Evolutionary conservation across 495 filamentous ascomycete species (phyloP), one percentile per base, ranked within the genome.

Genomic region (Umbilicaria muhlenbergii): DNA sequence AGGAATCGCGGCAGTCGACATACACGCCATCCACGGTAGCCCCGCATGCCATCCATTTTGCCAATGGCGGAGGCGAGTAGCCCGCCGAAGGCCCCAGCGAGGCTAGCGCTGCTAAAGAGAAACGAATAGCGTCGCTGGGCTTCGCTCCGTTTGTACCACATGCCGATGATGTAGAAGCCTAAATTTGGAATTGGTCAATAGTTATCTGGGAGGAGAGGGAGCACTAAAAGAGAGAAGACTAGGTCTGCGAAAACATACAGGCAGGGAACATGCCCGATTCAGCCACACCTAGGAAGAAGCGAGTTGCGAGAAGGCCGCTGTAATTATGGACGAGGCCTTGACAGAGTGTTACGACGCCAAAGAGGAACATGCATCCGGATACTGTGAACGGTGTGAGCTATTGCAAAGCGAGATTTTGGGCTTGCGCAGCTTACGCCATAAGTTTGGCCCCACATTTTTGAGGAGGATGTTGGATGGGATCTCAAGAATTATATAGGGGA

Each of bases 261-360:
- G 72, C 85, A 1, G 86, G 85, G 53, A 93, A 94, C 79, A 89
- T 87, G 58, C 83, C 88, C 0, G 83, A 77, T 62, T 96, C 88
- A 45, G 86, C 86, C 3, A 94, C 42, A 13, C 88, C 88, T 11
- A 95, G 66, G 55, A 94, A 85, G 68, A 93, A 94, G 11, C 84
- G 75, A 2, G 85, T 86, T 2, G 79, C 69, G 43, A 94, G 69
- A 31, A 96, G 65, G 21, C 89, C 86, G 45, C 67, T 63, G 66
- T 83, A 94, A 51, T 74, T 91, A 34, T 74, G 58, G 4, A 86
- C 80, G 2, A 95, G 60, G 3, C 91, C 89, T 61, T 94, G 86
- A 50, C 76, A 76, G 14, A 81, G 64, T 32, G 80, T 81, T 11
- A 80, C 73, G 7, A 93, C 46, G 10, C 88, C 88, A 50, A 94